These are phyloP conservation scores for Radiomyces spectabilis DNA, from an alignment of 192 early-diverging fungal genomes.

Conservation along the genomic window DNA sequence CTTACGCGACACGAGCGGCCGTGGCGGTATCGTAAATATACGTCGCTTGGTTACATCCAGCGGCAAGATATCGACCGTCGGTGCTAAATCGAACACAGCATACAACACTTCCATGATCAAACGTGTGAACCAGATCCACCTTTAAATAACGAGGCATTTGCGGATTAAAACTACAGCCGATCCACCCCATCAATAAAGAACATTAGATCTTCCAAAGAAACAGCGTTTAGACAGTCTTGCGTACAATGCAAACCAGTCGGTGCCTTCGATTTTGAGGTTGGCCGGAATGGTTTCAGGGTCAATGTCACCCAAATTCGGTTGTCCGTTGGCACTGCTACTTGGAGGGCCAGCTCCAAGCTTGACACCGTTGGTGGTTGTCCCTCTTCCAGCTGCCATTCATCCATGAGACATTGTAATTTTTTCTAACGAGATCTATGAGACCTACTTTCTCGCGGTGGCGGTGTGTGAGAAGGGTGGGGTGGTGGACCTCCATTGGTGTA, in stretches of 20 bases:
- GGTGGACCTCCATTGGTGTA: background rate
- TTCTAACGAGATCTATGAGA: background rate
- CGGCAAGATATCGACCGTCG: constrained; percentile 86
- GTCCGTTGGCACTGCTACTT: background rate
- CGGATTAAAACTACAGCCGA: constrained; percentile 55
- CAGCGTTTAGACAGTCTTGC: too few species aligned
- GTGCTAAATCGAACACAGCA: constrained; percentile 94
- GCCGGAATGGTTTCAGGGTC: constrained; percentile 64
- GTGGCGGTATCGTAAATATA: constrained; percentile 78
- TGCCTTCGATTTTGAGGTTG: constrained; percentile 33
- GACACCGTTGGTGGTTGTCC: background rate
- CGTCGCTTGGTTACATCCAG: constrained; percentile 88
- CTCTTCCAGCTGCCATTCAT: background rate
- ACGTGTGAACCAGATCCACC: constrained; percentile 56
- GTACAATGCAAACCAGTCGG: constrained; percentile 12
- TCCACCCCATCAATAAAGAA: too few species aligned
- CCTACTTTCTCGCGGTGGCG: background rate
- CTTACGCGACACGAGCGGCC: constrained; percentile 34
- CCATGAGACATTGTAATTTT: background rate
- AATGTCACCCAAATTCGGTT: constrained; percentile 56
- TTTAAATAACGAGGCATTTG: constrained; percentile 53
- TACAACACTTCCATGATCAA: constrained; percentile 72
- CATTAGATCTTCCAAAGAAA: too few species aligned
- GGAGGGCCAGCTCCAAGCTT: constrained; percentile 17
- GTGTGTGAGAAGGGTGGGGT: too few species aligned